These are phyloP conservation scores for Diddensiella caesifluorescens DNA, from an alignment of 805 yeast species.

Conservation along the genomic window DNA sequence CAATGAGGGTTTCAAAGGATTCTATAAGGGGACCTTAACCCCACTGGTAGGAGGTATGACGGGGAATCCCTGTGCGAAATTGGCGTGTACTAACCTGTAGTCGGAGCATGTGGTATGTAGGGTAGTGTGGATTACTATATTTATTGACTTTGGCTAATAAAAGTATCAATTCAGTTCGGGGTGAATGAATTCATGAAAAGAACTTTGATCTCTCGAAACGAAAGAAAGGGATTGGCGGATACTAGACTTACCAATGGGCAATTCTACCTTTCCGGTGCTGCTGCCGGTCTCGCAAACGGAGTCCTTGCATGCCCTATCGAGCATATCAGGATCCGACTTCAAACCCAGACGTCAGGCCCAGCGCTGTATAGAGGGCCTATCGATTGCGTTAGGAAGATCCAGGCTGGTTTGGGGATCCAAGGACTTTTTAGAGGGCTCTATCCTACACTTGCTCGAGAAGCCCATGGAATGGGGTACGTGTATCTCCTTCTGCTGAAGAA, in stretches of 20 bases:
- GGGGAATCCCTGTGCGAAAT: neutral
- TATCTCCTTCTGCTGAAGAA: neutral
- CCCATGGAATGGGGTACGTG: constrained; percentile 71
- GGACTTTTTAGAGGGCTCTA: constrained; percentile 75
- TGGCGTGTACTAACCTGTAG: constrained; percentile 14
- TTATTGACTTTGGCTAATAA: constrained; percentile 14
- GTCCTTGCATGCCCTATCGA: constrained; percentile 91
- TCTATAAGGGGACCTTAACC: constrained; percentile 90
- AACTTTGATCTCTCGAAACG: constrained; percentile 46
- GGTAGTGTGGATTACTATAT: constrained; percentile 4
- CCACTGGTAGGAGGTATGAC: constrained; percentile 67
- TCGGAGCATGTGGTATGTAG: constrained; percentile 77
- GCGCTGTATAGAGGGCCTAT: constrained; percentile 67
- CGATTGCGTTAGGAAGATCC: constrained; percentile 60
- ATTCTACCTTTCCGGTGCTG: constrained; percentile 76
- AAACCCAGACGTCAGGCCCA: constrained; percentile 64
- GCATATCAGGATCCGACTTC: constrained; percentile 88
- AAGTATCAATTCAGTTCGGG: constrained; percentile 83
- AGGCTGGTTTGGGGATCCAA: constrained; percentile 43
- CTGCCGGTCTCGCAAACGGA: constrained; percentile 91
- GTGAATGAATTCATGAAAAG: constrained; percentile 94
- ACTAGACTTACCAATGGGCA: constrained; percentile 48
- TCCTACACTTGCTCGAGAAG: constrained; percentile 81
- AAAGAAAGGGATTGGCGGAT: constrained; percentile 33
- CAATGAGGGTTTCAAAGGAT: constrained; percentile 80